A percentile compares a stretch with the other conserved stretches of the same genome.
Conservation (phyloP, 805 yeast genomes). For the Debaryomyces prosopidis region DNA sequence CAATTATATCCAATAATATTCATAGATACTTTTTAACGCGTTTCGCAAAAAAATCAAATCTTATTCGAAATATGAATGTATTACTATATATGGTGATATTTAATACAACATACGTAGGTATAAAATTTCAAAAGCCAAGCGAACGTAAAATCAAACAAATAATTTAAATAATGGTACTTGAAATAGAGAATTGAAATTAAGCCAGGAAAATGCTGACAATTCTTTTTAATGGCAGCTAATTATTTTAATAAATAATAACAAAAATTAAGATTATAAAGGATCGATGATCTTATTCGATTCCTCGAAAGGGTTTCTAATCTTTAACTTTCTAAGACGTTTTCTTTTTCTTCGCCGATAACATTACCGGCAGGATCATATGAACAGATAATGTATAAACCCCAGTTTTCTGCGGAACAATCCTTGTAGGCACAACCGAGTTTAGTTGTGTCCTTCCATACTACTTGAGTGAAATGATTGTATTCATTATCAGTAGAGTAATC, state of each 20-base stretch:
- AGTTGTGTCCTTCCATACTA: constrained; percentile 67
- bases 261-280: neutral
- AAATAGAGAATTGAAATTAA: neutral
- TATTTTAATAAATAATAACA: neutral
- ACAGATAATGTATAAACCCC: constrained; percentile 35
- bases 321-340: constrained; percentile 22
- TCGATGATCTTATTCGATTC: neutral
- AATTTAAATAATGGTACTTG: neutral
- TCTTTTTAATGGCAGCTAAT: neutral
- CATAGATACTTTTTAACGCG: too few relatives aligned
- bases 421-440: constrained; percentile 72
- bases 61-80: too few relatives aligned
- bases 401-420: constrained; percentile 45
- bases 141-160: neutral
- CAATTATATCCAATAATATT: too few relatives aligned
- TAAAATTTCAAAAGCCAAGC: neutral
- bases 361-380: constrained; percentile 39
- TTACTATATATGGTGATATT: neutral
- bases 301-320: constrained; percentile 5
- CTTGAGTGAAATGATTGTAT: constrained; percentile 62
- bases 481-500: constrained; percentile 23
- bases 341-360: constrained; percentile 26
- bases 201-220: neutral
- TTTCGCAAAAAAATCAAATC: too few relatives aligned
- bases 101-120: neutral